Evolutionary conservation across 2,329 filamentous ascomycete species (phyloP).

Genomic region (Cadophora gregata): DNA sequence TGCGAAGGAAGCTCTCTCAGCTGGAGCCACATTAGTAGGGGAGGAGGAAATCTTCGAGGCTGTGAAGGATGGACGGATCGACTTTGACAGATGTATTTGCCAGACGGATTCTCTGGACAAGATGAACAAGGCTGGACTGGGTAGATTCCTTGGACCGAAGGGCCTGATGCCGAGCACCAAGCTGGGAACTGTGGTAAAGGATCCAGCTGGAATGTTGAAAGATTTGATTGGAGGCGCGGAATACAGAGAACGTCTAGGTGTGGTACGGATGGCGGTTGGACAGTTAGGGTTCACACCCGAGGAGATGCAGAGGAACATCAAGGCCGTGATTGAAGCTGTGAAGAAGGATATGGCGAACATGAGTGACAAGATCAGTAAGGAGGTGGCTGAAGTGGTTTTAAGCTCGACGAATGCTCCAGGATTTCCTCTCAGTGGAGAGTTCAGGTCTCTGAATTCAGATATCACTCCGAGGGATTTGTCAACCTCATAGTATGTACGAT

Average conservation of each 20-base stretch:
- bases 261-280: slow-evolving; percentile 87
- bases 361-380: slow-evolving; percentile 70
- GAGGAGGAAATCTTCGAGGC: slow-evolving; percentile 85
- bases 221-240: slow-evolving; percentile 84
- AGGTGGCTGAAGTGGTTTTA: slow-evolving; percentile 78
- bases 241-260: slow-evolving; percentile 85
- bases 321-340: slow-evolving; percentile 74
- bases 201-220: slow-evolving; percentile 75
- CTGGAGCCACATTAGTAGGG: slow-evolving; percentile 83
- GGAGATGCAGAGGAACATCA: slow-evolving; percentile 84
- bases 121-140: slow-evolving; percentile 81
- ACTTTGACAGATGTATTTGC: slow-evolving; percentile 90
- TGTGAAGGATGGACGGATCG: slow-evolving; percentile 73
- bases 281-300: slow-evolving; percentile 89
- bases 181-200: slow-evolving; percentile 85
- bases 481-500: slow-evolving; percentile 46
- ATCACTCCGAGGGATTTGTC: slow-evolving; percentile 59
- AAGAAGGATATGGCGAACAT: slow-evolving; percentile 77
- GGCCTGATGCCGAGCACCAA: slow-evolving; percentile 93
- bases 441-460: slow-evolving; percentile 65
- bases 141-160: slow-evolving; percentile 82
- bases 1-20: slow-evolving; percentile 74
- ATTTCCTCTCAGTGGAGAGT: slow-evolving; percentile 83
- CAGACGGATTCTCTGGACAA: slow-evolving; percentile 79
- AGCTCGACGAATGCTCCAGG: slow-evolving; percentile 88